Conservation (phyloP, 345 rosid genomes). For the Linum lewisii region DNA sequence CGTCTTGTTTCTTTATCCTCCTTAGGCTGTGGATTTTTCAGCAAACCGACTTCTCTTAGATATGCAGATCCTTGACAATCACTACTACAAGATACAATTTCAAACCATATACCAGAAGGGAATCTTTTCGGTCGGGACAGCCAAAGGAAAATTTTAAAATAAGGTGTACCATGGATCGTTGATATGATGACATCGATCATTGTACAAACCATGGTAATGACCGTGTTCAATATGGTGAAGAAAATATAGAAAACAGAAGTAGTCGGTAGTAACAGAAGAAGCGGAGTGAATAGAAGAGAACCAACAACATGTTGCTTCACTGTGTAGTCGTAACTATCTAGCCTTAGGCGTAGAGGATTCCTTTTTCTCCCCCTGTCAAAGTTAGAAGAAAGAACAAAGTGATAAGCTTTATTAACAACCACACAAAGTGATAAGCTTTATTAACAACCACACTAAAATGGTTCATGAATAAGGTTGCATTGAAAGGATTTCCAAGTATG, state of each 20-base stretch:
- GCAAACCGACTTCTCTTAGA: constrained; percentile 16
- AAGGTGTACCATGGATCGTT: constrained; percentile 73
- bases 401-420: no score
- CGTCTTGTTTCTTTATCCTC: constrained; percentile 14
- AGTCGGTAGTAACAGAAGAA: constrained; percentile 74
- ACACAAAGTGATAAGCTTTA: constrained; percentile 43
- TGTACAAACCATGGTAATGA: constrained; percentile 44
- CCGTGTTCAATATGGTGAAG: constrained; percentile 64
- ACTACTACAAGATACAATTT: constrained; percentile 25
- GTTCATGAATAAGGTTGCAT: constrained; percentile 60
- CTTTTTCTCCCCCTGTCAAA: constrained; percentile 74
- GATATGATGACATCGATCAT: constrained; percentile 61
- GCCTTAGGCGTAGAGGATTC: constrained; percentile 90
- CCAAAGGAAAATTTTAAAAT: constrained; percentile 54
- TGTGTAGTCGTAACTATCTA: constrained; percentile 81
- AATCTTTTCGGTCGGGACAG: constrained; percentile 58
- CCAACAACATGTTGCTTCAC: constrained; percentile 89
- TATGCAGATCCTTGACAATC: constrained; percentile 16
- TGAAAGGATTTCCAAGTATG: constrained; percentile 76
- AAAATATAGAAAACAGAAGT: constrained; percentile 87
- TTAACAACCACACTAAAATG: no score
- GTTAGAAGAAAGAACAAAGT: constrained; percentile 27
- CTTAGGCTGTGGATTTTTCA: constrained; percentile 14
- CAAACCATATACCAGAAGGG: constrained; percentile 85
- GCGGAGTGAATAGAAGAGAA: constrained; percentile 72